Base-by-base conservation (phyloP, 352 stramenopile genomes). In the Pythium rishiriense region DNA sequence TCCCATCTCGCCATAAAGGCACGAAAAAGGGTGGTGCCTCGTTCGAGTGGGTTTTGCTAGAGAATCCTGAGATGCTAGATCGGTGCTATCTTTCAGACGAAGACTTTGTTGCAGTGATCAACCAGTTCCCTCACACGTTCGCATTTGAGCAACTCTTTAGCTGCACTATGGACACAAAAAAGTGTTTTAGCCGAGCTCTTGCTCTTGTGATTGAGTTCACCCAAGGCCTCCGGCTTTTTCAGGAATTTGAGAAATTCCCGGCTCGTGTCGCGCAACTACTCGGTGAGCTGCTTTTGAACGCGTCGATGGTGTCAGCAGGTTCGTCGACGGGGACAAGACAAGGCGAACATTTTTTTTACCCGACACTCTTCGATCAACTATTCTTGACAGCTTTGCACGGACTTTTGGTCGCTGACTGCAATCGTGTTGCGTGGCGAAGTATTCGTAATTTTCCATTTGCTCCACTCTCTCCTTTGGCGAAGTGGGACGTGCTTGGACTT, bases 51-150 rank as follows among this genome's bases (percentile, higher is more conserved):
- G 80, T 96, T 22, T 59, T 96, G 12, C 60, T 96, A 21, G 83
- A 96, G 56, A 94, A 94, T 47, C 85, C 85, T 8, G 83, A 92
- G 43, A 78, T 90, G 58, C 61, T 94, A 31, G 85, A 94, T 64
- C 79, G 80, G 3, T 91, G 85, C 51, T 93, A 87, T 58, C 60
- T 96, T 1, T 93, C 83, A 0, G 87, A 96, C 48, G 85, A 91
- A 62, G 87, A 96, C 66, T 96, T 94, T 29, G 80, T 93, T 4
- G 82, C 83, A 0, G 76, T 96, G 1, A 59, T 93, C 39, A 90
- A 92, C n/a, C 87, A 96, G 66, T 94, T 96, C 48, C 87, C 87
- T 5, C 87, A 94, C 68, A 74, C 74, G 2, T 92, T 94, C 63
- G 85, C 83, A 4, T 90, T 94, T 51, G 76, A 88, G 47, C 85